Base-by-base conservation (phyloP, 306 rosid species). In the Casuarina glauca region DNA sequence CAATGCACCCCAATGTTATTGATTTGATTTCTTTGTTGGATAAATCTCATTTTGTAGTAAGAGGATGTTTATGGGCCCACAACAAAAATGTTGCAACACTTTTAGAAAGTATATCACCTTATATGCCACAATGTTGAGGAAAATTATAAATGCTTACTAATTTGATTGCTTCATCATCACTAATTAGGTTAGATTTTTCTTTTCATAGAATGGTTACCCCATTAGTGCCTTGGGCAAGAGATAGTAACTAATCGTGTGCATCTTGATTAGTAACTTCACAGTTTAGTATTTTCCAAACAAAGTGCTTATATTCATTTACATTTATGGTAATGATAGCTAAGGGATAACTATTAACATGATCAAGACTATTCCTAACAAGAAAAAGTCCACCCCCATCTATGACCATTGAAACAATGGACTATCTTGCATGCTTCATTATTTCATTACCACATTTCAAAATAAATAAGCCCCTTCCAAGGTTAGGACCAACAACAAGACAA, bases 81-180 rank as follows among this genome's bases (percentile, higher is more conserved):
- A 97, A 92, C 73, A 89, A 79, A 60, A 91, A 90, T 57, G 90
- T 91, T 46, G 96, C 98, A 74, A 94, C 93, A 62, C 98, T 94
- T 88, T 97, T 97, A 79, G 94, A 91, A 82, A 94, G 97, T 79
- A 94, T 89, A 80, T 94, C 98, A 49, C 98, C 98, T 80, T 94
- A 97, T 74, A 96, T 97, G 48, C 97, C 94, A 76, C 97, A 93
- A 63, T 97, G 93, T 62, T 97, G 88, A 72, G 93, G 96, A 86
- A 96, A 93, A 76, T 97, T 96, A 52, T 86, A 88, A 72, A 91
- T 81, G 84, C 93, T 87, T 68, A 91, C 96, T 69, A 93, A 90
- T 81, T 82, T 84, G 64, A 91, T 96, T 93, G 90, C 86, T 79
- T 86, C 91, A 62, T 93, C 92, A 76, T 89, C 96, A 78, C 93